Evolutionary conservation across 768 basidiomycete genomes (phyloP).

Genomic region (Pleurotus citrinopileatus): DNA sequence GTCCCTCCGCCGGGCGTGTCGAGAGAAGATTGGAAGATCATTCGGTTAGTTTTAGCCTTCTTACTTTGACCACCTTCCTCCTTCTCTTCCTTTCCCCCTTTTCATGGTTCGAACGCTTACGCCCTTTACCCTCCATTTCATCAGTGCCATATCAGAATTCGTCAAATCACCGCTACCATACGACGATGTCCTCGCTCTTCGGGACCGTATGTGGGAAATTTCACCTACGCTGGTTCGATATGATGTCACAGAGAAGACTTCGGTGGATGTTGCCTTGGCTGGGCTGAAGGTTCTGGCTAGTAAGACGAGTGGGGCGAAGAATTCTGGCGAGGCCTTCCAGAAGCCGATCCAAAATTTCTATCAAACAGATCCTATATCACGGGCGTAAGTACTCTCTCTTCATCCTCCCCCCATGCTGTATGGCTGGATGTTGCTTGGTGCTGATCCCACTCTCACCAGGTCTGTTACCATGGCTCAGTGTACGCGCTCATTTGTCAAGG

Average conservation of each 20-base stretch:
- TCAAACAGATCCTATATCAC: constrained; percentile 91
- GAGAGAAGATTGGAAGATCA: constrained; percentile 96
- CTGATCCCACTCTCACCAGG: constrained; percentile 30
- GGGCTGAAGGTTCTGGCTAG: constrained; percentile 63
- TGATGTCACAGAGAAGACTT: constrained; percentile 76
- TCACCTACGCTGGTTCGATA: constrained; percentile 88
- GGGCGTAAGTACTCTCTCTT: constrained; percentile 67
- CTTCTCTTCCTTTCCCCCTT: not conserved
- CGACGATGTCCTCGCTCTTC: constrained; percentile 77
- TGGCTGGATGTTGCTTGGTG: not conserved
- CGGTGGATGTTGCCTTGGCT: constrained; percentile 62
- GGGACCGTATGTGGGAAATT: constrained; percentile 97
- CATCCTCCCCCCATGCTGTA: not conserved
- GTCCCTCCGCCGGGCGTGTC: constrained; percentile 94
- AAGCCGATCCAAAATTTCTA: constrained; percentile 93
- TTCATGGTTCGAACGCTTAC: not conserved
- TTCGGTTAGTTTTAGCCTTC: constrained; percentile 53
- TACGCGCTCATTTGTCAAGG: constrained; percentile 80
- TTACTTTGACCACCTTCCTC: not conserved
- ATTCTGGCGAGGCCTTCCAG: constrained; percentile 58
- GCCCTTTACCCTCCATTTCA: not conserved
- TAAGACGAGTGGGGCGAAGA: constrained; percentile 51
- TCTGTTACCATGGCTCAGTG: constrained; percentile 98
- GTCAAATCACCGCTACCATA: constrained; percentile 83
- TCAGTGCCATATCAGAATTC: constrained; percentile 85